Evolutionary conservation across 768 basidiomycete species (phyloP).

Genomic region (Suillus variegatus): DNA sequence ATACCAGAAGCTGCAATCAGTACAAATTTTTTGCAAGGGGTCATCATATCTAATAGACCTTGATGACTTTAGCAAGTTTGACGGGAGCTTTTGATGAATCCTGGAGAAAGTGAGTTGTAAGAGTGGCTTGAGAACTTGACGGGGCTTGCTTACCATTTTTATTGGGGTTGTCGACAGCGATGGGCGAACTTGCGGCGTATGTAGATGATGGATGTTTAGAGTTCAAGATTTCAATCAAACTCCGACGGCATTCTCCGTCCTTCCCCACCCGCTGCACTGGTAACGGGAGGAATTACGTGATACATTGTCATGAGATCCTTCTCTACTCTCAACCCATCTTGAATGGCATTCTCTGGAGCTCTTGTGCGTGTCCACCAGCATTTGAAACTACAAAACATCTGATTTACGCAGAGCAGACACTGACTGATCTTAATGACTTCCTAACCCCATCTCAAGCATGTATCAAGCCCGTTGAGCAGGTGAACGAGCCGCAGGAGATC

Average conservation of each 20-base stretch:
- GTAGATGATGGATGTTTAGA: conserved; percentile 7
- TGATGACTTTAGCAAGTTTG: conserved; percentile 97
- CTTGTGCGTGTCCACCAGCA: conserved; percentile 49
- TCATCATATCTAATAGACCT: conserved; percentile 51
- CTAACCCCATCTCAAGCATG: conserved; percentile 96
- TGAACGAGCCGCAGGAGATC: conserved; percentile 41
- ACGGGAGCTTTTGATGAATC: conserved; percentile 90
- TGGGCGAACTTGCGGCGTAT: conserved; percentile 7
- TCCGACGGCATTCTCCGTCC: conserved; percentile 9
- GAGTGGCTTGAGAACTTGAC: neutral
- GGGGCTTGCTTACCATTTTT: conserved; percentile 9
- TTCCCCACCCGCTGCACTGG: neutral
- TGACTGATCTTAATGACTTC: conserved; percentile 96
- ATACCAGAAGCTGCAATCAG: conserved; percentile 14
- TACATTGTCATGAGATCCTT: neutral
- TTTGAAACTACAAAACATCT: conserved; percentile 9
- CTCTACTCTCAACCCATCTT: conserved; percentile 1
- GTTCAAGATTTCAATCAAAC: conserved; percentile 12
- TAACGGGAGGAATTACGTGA: too few relatives aligned
- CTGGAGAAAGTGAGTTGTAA: conserved; percentile 33
- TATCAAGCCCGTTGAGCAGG: conserved; percentile 87
- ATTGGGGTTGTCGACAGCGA: conserved; percentile 7
- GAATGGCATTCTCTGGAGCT: conserved; percentile 87
- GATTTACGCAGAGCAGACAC: conserved; percentile 50
- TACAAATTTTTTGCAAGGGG: neutral